phyloP scores from a whole-genome alignment of 192 early-diverging fungal genomes.

The Linnemannia schmuckeri region DNA sequence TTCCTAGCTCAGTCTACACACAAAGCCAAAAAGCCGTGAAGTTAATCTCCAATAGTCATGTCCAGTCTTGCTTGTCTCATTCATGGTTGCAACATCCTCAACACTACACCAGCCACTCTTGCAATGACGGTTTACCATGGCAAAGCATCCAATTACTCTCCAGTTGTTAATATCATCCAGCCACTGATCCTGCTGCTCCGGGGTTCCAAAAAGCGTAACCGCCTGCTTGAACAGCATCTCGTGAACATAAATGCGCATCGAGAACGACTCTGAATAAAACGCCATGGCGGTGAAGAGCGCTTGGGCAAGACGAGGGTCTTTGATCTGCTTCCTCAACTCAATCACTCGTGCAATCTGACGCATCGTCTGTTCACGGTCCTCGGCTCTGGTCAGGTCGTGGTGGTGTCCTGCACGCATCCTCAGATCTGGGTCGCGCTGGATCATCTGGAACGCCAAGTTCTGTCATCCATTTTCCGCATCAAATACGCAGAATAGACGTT shows the following conservation, averaged over 20 bases:
- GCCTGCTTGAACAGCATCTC: conserved; percentile 66
- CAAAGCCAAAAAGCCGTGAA: background rate
- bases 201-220: conserved; percentile 63
- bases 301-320: conserved; percentile 39
- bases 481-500: background rate
- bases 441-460: conserved; percentile 58
- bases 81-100: background rate
- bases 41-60: background rate
- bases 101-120: background rate
- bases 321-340: conserved; percentile 33
- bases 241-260: conserved; percentile 71
- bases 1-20: conserved; percentile 70
- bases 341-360: conserved; percentile 59
- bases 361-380: conserved; percentile 69
- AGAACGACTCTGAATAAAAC: conserved; percentile 65
- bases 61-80: background rate
- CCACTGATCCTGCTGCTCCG: conserved; percentile 64
- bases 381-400: conserved; percentile 57
- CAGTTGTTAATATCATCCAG: conserved; percentile 63
- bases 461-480: conserved; percentile 1
- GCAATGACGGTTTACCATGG: conserved; percentile 58
- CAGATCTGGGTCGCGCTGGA: conserved; percentile 65
- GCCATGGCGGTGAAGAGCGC: conserved; percentile 50
- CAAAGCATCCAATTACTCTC: conserved; percentile 69
- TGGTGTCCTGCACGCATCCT: conserved; percentile 54